Base-by-base conservation (phyloP, 179 eudicot genomes). In the Pouteria campechiana region DNA sequence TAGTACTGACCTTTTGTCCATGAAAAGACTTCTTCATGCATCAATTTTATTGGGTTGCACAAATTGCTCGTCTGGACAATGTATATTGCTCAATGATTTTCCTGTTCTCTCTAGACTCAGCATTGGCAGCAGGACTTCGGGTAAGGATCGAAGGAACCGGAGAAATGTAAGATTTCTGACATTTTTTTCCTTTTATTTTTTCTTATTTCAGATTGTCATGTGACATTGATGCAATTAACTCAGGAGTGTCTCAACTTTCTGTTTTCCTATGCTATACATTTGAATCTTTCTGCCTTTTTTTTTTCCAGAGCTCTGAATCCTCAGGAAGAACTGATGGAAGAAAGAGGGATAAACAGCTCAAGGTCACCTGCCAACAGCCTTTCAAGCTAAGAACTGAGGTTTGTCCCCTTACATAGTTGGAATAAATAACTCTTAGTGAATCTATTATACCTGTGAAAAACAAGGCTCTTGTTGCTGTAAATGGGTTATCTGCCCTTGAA, bases 371-470 rank as follows among this genome's bases (percentile, higher is more conserved):
- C 22, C 79, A 37, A 17, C 75, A 62, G 54, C 98, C 96, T 6
- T 90, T 86, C 60, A 75, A 65, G 48, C 94, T 90, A 18, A 71
- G 72, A 69, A 86, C 96, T 11, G 98, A 90, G 92, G 98, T 90
- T 18, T 29, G 51, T 45, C n/a, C n/a, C n/a, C n/a, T n/a, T n/a
- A n/a, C n/a, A n/a, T n/a, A n/a, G n/a, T n/a, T n/a, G n/a, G n/a
- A n/a, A n/a, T n/a, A n/a, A n/a, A n/a, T n/a, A n/a, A n/a, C n/a
- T n/a, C n/a, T n/a, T n/a, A n/a, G n/a, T n/a, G n/a, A n/a, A n/a
- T n/a, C n/a, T n/a, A n/a, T n/a, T n/a, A n/a, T n/a, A n/a, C n/a
- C n/a, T n/a, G n/a, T n/a, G n/a, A n/a, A n/a, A n/a, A n/a, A n/a
- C n/a, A n/a, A n/a, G n/a, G n/a, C n/a, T n/a, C n/a, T n/a, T n/a